These are phyloP conservation scores for Nosema muscidifuracis DNA, from an alignment of 371 early-diverging fungal species.

Conservation along the genomic window DNA sequence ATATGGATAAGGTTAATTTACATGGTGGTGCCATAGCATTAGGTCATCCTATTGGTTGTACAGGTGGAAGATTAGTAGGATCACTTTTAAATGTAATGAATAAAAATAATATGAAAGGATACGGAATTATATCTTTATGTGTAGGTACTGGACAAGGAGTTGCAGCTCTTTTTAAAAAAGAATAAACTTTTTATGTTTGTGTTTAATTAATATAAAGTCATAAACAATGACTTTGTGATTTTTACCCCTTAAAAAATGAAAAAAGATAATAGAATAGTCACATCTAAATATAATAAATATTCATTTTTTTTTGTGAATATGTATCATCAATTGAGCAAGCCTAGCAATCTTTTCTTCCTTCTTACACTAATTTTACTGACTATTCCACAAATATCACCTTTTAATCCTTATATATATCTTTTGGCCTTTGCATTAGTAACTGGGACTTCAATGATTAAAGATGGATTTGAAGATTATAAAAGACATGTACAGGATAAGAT, in stretches of 20 bases:
- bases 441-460: slow-evolving; percentile 75
- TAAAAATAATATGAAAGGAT: slow-evolving; percentile 65
- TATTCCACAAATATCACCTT: slow-evolving; percentile 71
- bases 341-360: slow-evolving; percentile 83
- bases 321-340: slow-evolving; percentile 76
- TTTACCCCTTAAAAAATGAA: slow-evolving; percentile 8
- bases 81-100: slow-evolving; percentile 81
- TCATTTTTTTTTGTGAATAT: slow-evolving; percentile 82
- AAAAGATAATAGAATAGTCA: slow-evolving; percentile 43
- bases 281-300: slow-evolving; percentile 72
- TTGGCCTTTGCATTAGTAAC: slow-evolving; percentile 72
- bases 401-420: slow-evolving; percentile 59
- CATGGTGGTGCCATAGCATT: slow-evolving; percentile 94
- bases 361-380: slow-evolving; percentile 74
- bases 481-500: slow-evolving; percentile 75
- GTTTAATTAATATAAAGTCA: neutral
- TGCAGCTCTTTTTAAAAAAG: slow-evolving; percentile 65
- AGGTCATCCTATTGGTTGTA: slow-evolving; percentile 89
- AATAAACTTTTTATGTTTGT: neutral
- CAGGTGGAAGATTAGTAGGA: slow-evolving; percentile 88
- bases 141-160: slow-evolving; percentile 92
- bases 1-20: slow-evolving; percentile 80
- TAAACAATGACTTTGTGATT: neutral
- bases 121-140: slow-evolving; percentile 83
- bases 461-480: slow-evolving; percentile 80